phyloP scores from a whole-genome alignment of 106 monocot species.

The Dendrobium huoshanense region DNA sequence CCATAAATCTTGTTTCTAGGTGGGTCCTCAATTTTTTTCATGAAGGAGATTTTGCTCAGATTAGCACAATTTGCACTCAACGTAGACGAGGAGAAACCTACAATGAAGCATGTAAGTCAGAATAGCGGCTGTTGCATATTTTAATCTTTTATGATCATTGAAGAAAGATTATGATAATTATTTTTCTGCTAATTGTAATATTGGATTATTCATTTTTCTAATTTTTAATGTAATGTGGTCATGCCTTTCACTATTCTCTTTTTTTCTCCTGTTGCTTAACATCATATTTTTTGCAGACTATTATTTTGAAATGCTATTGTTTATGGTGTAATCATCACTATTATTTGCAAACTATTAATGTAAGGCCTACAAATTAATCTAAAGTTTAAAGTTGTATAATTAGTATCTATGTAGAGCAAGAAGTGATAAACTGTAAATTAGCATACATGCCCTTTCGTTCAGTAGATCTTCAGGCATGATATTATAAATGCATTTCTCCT shows the following conservation, averaged over 20 bases:
- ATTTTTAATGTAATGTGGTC: neutral
- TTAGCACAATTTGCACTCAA: slow-evolving; percentile 27
- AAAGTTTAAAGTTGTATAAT: neutral
- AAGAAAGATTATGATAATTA: neutral
- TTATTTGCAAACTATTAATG: neutral
- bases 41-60: slow-evolving; percentile 55
- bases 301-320: slow-evolving; percentile 2
- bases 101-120: slow-evolving; percentile 42
- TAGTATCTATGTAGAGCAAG: neutral
- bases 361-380: neutral
- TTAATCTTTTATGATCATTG: neutral
- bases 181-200: neutral
- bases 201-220: neutral
- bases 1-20: slow-evolving; percentile 29
- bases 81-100: slow-evolving; percentile 18
- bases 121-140: neutral
- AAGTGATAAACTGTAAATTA: neutral
- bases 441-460: neutral
- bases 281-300: neutral
- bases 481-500: neutral
- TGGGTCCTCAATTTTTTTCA: slow-evolving; percentile 39
- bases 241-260: neutral
- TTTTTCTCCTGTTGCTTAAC: neutral
- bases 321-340: neutral
- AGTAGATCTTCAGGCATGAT: neutral